A percentile compares a stretch with the other conserved stretches of the same genome.
These are phyloP conservation scores for Cladosporium sp. DNA, from an alignment of 2,329 filamentous ascomycete species.

Conservation along the genomic window DNA sequence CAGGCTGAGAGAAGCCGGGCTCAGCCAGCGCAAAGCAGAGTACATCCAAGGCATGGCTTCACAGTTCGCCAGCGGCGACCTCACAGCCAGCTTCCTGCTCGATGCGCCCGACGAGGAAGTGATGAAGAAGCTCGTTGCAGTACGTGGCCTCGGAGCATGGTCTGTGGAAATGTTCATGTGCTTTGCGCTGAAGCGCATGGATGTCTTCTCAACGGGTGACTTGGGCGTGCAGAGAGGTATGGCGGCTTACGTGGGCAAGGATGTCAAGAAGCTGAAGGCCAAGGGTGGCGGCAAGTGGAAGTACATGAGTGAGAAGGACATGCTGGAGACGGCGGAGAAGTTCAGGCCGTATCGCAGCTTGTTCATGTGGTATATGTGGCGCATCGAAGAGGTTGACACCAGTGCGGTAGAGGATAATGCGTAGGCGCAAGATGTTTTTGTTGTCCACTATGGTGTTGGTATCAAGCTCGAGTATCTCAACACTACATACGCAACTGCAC, in stretches of 20 bases:
- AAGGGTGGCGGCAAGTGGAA: constrained; percentile 90
- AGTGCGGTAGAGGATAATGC: too few relatives aligned
- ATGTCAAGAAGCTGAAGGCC: constrained; percentile 79
- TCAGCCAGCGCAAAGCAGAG: constrained; percentile 93
- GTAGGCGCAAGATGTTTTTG: too few relatives aligned
- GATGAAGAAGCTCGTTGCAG: constrained; percentile 76
- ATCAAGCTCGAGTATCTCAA: too few relatives aligned
- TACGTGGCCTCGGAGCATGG: constrained; percentile 86
- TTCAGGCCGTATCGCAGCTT: constrained; percentile 84
- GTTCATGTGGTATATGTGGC: constrained; percentile 99
- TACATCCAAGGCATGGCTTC: constrained; percentile 85
- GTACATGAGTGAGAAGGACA: constrained; percentile 93
- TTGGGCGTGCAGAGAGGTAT: constrained; percentile 93
- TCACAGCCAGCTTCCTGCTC: constrained; percentile 74
- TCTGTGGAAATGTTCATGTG: constrained; percentile 98
- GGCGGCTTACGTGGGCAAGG: constrained; percentile 80
- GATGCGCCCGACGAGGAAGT: constrained; percentile 84
- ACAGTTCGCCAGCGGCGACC: constrained; percentile 74
- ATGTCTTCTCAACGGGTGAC: constrained; percentile 91
- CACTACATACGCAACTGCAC: too few relatives aligned
- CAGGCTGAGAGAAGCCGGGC: constrained; percentile 76
- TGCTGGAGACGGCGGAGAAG: constrained; percentile 76
- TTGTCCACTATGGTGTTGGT: too few relatives aligned
- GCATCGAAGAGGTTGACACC: constrained; percentile 29
- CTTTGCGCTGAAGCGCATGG: constrained; percentile 90